Conservation (phyloP, 2,329 filamentous ascomycete species). For the Furcasterigmium furcatum region DNA sequence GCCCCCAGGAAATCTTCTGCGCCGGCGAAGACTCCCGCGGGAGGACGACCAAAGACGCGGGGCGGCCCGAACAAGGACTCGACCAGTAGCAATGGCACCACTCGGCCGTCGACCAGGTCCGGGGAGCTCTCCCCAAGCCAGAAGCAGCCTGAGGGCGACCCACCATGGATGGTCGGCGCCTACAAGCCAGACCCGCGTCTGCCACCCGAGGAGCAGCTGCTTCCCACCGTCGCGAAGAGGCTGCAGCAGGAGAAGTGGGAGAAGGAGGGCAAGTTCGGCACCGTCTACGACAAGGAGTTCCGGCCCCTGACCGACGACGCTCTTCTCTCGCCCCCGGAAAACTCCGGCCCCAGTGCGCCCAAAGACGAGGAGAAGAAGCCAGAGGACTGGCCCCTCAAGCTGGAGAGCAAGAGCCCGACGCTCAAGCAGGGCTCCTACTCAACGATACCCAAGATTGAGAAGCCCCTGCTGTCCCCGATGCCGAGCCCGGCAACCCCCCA, state of each 20-base stretch:
- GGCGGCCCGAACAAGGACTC: conserved; percentile 50
- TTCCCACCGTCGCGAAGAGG: conserved; percentile 88
- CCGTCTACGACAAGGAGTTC: conserved; percentile 84
- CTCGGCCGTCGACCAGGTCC: conserved; percentile 60
- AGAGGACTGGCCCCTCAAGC: conserved; percentile 59
- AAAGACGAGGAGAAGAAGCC: conserved; percentile 23
- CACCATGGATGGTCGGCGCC: conserved; percentile 90
- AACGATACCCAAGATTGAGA: conserved; percentile 60
- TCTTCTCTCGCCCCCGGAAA: conserved; percentile 41
- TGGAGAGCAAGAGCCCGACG: conserved; percentile 44
- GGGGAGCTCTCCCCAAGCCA: conserved; percentile 45
- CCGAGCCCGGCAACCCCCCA: conserved; percentile 39
- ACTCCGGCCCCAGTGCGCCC: conserved; percentile 15
- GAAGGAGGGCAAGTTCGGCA: conserved; percentile 82
- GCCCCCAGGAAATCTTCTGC: conserved; percentile 41
- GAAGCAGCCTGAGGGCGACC: conserved; percentile 86
- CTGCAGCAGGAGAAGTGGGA: conserved; percentile 96
- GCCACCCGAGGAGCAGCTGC: conserved; percentile 90
- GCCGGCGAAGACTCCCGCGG: conserved; percentile 30
- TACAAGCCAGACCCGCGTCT: conserved; percentile 94
- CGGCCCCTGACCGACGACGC: conserved; percentile 72
- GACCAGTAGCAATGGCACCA: conserved; percentile 42
- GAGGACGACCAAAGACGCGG: conserved; percentile 60
- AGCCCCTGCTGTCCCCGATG: conserved; percentile 33
- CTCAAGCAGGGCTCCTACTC: conserved; percentile 51